phyloP scores from a whole-genome alignment of 2,329 filamentous ascomycete genomes.

The Monosporascus cannonballus region DNA sequence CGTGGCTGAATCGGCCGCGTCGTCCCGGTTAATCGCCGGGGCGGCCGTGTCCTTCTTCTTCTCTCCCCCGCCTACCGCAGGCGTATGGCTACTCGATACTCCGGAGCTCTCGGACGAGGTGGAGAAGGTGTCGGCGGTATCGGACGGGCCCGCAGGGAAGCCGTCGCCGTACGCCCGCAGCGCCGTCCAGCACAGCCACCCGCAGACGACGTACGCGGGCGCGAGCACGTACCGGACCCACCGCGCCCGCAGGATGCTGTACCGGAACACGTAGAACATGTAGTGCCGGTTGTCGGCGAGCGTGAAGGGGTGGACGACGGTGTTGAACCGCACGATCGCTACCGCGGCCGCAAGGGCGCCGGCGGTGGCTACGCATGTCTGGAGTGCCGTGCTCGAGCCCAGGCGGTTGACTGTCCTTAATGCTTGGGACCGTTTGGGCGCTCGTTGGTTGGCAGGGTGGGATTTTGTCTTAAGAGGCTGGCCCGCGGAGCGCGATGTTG shows the following conservation, averaged over 20 bases:
- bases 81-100: background rate
- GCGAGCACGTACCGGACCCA: conserved; percentile 61
- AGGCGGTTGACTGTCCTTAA: conserved; percentile 16
- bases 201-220: conserved; percentile 63
- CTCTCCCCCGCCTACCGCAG: background rate
- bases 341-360: conserved; percentile 31
- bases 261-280: conserved; percentile 91
- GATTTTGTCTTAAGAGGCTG: background rate
- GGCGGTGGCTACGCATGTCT: conserved; percentile 31
- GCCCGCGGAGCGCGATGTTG: too few relatives aligned
- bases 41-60: background rate
- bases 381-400: conserved; percentile 25
- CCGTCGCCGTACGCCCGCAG: conserved; percentile 41
- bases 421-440: background rate
- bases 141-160: too few relatives aligned
- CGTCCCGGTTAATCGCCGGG: conserved; percentile 11
- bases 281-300: conserved; percentile 96
- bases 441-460: background rate
- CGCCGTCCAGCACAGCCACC: conserved; percentile 60
- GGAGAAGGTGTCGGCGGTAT: too few relatives aligned
- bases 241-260: conserved; percentile 63
- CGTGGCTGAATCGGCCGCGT: conserved; percentile 20
- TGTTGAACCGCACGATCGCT: conserved; percentile 69
- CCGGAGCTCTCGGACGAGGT: too few relatives aligned
- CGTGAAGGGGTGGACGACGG: conserved; percentile 91